Conservation (phyloP, 2,329 filamentous ascomycete species). For the Didymella pomorum region DNA sequence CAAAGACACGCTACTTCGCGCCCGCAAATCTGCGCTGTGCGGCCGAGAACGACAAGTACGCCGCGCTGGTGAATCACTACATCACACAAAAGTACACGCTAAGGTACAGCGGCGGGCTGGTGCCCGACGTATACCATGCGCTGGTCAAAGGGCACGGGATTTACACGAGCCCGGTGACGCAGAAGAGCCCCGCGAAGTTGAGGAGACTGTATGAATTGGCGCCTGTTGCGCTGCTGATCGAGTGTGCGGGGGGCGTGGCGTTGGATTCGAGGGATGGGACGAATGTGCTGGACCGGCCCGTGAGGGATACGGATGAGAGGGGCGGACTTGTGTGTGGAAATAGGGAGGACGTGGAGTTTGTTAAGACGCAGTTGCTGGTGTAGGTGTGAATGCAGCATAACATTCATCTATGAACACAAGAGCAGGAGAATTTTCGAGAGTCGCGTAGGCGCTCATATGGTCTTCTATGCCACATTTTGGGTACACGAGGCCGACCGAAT, state of each 20-base stretch:
- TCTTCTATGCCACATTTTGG: too few species aligned
- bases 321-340: constrained; percentile 46
- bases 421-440: too few species aligned
- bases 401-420: too few species aligned
- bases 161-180: constrained; percentile 66
- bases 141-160: constrained; percentile 69
- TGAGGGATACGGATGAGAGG: constrained; percentile 44
- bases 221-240: constrained; percentile 67
- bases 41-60: constrained; percentile 60
- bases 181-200: constrained; percentile 63
- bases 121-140: constrained; percentile 68
- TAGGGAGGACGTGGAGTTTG: constrained; percentile 39
- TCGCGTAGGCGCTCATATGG: too few species aligned
- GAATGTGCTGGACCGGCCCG: constrained; percentile 29
- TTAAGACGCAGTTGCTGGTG: constrained; percentile 13
- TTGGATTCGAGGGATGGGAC: constrained; percentile 57
- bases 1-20: constrained; percentile 66
- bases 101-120: constrained; percentile 67
- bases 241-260: constrained; percentile 66
- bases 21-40: constrained; percentile 69
- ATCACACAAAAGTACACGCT: constrained; percentile 65
- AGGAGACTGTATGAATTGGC: constrained; percentile 66
- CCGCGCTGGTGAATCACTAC: constrained; percentile 59
- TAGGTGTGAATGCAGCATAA: too few species aligned
- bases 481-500: too few species aligned